A percentile compares a stretch with the other conserved stretches of the same genome.
phyloP scores from a whole-genome alignment of 768 basidiomycete species.

The Mycena rosella region DNA sequence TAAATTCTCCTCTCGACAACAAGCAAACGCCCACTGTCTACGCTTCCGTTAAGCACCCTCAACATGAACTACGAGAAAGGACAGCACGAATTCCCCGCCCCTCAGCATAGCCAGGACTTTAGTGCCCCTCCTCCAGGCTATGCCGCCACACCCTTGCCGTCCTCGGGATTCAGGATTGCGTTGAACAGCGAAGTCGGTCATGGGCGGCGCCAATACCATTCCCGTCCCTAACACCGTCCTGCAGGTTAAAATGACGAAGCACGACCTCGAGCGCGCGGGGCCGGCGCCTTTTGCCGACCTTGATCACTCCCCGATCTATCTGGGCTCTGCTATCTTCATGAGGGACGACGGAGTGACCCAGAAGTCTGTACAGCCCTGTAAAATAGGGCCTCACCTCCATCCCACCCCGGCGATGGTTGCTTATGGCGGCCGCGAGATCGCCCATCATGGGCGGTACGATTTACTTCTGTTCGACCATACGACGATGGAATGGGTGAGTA shows the following conservation, averaged over 20 bases:
- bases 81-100: not conserved
- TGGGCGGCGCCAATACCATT: not conserved
- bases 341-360: slow-evolving; percentile 32
- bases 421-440: slow-evolving; percentile 71
- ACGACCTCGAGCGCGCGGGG: slow-evolving; percentile 56
- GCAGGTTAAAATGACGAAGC: slow-evolving; percentile 38
- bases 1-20: slow-evolving; percentile 29
- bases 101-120: slow-evolving; percentile 12
- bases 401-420: slow-evolving; percentile 64
- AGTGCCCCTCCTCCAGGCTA: slow-evolving; percentile 22
- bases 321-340: slow-evolving; percentile 79
- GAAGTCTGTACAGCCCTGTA: slow-evolving; percentile 85
- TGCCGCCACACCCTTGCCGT: slow-evolving; percentile 36
- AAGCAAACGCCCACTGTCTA: too few species aligned
- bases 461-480: slow-evolving; percentile 75
- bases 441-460: slow-evolving; percentile 78
- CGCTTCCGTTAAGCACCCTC: too few species aligned
- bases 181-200: slow-evolving; percentile 48
- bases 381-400: slow-evolving; percentile 74
- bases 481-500: slow-evolving; percentile 87
- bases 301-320: slow-evolving; percentile 73
- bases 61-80: slow-evolving; percentile 32
- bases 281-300: slow-evolving; percentile 67
- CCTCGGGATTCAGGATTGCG: slow-evolving; percentile 44
- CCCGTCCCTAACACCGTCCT: not conserved